Conservation (phyloP, 2,329 filamentous ascomycete species). For the Chaetothyriales sp. region DNA sequence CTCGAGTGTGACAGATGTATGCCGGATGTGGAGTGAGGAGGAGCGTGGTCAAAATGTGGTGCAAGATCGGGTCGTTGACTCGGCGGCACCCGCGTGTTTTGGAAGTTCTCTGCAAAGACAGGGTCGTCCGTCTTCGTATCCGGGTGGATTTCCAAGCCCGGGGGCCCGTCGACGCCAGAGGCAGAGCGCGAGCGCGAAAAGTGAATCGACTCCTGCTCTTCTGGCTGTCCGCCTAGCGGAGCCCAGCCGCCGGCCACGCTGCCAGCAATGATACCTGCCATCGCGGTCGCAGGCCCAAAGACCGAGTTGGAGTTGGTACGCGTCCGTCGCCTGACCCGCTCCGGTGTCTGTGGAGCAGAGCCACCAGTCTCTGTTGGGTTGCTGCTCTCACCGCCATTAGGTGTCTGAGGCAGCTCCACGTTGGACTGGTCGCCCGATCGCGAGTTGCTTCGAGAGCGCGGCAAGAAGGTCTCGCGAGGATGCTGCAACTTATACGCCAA, state of each 20-base stretch:
- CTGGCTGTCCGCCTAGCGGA: constrained; percentile 36
- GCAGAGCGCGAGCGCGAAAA: constrained; percentile 25
- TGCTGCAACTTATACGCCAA: constrained; percentile 48
- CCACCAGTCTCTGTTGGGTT: constrained; percentile 25
- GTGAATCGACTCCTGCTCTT: constrained; percentile 22
- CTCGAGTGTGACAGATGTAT: constrained; percentile 11
- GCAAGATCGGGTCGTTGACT: constrained; percentile 33
- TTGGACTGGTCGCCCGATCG: constrained; percentile 23
- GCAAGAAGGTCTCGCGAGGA: constrained; percentile 36
- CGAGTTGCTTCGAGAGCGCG: constrained; percentile 19
- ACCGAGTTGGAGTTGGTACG: constrained; percentile 45
- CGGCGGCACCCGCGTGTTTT: constrained; percentile 25
- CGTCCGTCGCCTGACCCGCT: constrained; percentile 33
- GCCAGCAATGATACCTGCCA: constrained; percentile 52
- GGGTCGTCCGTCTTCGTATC: constrained; percentile 31
- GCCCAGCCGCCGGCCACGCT: constrained; percentile 48
- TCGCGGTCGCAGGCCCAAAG: constrained; percentile 46
- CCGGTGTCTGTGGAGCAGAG: constrained; percentile 36
- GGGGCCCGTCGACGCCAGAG: constrained; percentile 26
- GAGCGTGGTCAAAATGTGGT: constrained; percentile 30
- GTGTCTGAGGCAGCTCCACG: constrained; percentile 29
- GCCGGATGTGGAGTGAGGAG: constrained; percentile 15
- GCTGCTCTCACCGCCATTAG: constrained; percentile 21
- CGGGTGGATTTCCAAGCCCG: constrained; percentile 34
- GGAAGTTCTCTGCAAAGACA: constrained; percentile 26